A percentile compares a stretch with the other conserved stretches of the same genome.
These are phyloP conservation scores for Citrullus mucosospermus DNA, from an alignment of 306 rosid species.

Conservation along the genomic window DNA sequence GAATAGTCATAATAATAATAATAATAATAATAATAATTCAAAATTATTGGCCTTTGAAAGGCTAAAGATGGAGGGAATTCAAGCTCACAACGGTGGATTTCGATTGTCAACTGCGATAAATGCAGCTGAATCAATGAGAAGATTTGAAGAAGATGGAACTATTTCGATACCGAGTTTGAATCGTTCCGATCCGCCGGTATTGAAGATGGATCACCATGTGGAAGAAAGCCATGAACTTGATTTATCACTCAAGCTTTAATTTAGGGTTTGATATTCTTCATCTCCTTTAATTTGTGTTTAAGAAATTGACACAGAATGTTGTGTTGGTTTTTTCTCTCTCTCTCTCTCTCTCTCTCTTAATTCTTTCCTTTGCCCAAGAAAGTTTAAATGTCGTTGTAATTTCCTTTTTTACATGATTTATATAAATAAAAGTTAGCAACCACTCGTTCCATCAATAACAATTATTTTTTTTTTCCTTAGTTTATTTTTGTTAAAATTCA, in stretches of 20 bases:
- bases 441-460: background rate
- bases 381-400: background rate
- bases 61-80: background rate
- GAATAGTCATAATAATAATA: background rate
- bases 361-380: background rate
- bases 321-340: background rate
- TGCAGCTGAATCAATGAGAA: background rate
- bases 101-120: background rate
- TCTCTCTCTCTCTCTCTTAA: too few relatives aligned
- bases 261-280: background rate
- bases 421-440: background rate
- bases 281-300: background rate
- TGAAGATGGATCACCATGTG: background rate
- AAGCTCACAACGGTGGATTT: background rate
- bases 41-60: background rate
- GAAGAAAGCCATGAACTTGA: slow-evolving; percentile 21
- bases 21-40: background rate
- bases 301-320: background rate
- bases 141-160: background rate
- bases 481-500: too few relatives aligned
- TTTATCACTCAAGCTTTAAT: slow-evolving; percentile 40
- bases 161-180: background rate
- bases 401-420: background rate
- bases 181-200: background rate
- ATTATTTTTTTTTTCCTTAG: too few relatives aligned